Conservation (phyloP, 1,139 yeast species). For the Groenewaldozyma sp. region DNA sequence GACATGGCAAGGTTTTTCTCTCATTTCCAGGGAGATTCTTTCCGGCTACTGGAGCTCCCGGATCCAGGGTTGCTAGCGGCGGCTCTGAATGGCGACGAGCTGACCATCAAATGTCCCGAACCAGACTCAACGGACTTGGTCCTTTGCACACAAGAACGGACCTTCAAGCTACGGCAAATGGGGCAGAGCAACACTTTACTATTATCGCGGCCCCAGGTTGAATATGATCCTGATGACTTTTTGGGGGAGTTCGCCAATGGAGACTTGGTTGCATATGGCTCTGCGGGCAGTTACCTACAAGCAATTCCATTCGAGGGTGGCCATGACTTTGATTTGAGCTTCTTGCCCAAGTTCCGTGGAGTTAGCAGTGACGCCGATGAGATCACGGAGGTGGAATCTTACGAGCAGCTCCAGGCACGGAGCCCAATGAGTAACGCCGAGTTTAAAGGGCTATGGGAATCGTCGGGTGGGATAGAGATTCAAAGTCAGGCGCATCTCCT, state of each 20-base stretch:
- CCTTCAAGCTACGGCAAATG: slow-evolving; percentile 65
- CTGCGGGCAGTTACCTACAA: slow-evolving; percentile 38
- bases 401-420: slow-evolving; percentile 36
- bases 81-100: slow-evolving; percentile 30
- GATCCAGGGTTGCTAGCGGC: slow-evolving; percentile 40
- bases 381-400: slow-evolving; percentile 16
- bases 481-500: slow-evolving; percentile 34
- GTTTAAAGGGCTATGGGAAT: slow-evolving; percentile 45
- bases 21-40: background rate
- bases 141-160: slow-evolving; percentile 48
- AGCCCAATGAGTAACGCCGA: slow-evolving; percentile 52
- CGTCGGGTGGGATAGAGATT: slow-evolving; percentile 48
- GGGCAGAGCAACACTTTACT: slow-evolving; percentile 80
- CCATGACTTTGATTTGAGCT: slow-evolving; percentile 31
- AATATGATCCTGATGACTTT: slow-evolving; percentile 18
- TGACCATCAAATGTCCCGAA: slow-evolving; percentile 40
- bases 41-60: slow-evolving; percentile 49
- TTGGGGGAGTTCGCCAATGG: background rate
- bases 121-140: slow-evolving; percentile 38
- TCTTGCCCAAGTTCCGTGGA: slow-evolving; percentile 39
- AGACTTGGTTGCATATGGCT: slow-evolving; percentile 28
- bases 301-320: slow-evolving; percentile 20
- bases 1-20: background rate
- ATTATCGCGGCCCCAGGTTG: slow-evolving; percentile 32
- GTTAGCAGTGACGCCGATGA: slow-evolving; percentile 1